These are phyloP conservation scores for Aspergillus spinulosporus DNA, from an alignment of 2,329 filamentous ascomycete genomes.

Conservation along the genomic window DNA sequence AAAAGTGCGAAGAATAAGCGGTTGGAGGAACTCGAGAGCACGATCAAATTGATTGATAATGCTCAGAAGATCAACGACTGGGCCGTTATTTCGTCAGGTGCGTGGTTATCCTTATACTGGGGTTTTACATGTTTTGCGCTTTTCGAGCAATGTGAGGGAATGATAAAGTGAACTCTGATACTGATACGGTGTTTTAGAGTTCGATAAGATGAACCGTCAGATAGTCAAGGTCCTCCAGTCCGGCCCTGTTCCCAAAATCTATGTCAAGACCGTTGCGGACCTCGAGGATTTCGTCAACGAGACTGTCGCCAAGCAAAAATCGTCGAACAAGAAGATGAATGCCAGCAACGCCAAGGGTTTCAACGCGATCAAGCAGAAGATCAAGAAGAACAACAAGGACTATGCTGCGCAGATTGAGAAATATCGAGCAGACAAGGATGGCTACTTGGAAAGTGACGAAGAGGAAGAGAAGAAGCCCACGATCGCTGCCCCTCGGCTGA, in stretches of 20 bases:
- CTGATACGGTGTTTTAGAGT: constrained; percentile 59
- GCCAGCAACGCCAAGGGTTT: constrained; percentile 89
- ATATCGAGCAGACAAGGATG: constrained; percentile 81
- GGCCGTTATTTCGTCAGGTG: constrained; percentile 87
- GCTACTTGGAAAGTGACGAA: constrained; percentile 71
- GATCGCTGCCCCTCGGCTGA: constrained; percentile 53
- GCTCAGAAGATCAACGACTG: constrained; percentile 97
- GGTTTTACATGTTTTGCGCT: neutral
- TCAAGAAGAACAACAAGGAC: constrained; percentile 98
- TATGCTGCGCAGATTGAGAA: constrained; percentile 83
- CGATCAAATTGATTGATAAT: constrained; percentile 90
- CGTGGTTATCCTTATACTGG: constrained; percentile 33
- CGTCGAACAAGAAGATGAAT: constrained; percentile 98
- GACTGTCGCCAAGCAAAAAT: constrained; percentile 91
- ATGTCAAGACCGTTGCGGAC: constrained; percentile 90
- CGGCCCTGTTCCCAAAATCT: constrained; percentile 81
- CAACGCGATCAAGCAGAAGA: constrained; percentile 95
- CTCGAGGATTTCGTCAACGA: constrained; percentile 94
- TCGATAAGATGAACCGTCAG: constrained; percentile 90
- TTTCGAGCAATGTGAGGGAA: neutral
- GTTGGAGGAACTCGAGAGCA: constrained; percentile 86
- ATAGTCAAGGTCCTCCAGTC: constrained; percentile 74
- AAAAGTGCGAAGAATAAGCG: constrained; percentile 99
- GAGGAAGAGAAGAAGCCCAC: constrained; percentile 65
- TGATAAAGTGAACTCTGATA: constrained; percentile 2